Base-by-base conservation (phyloP, 2,329 filamentous ascomycete genomes). In the Phialocephala subalpina region DNA sequence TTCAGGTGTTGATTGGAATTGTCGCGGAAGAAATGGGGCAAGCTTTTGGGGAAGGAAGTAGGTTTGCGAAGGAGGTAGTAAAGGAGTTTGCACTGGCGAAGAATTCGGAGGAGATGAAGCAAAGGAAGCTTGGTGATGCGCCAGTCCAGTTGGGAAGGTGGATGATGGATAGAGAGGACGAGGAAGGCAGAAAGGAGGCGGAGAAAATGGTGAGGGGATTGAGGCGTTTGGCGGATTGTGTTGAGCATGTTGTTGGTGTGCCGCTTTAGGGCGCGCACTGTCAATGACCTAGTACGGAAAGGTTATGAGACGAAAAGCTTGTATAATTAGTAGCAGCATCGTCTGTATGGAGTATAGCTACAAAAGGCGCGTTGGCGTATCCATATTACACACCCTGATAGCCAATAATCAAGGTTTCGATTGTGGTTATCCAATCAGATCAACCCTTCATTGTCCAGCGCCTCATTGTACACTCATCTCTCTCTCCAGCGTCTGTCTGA, bases 1-100 rank as follows among this genome's bases (percentile, higher is more conserved):
- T 83, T 67, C 84, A 88, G 70, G 82, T 82, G 62, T 73, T 88
- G 16, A 77, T 87, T 62, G 77, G 81, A 42, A 79, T 89, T 70
- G 78, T 84, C 14, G 68, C 82, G 22, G 75, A 79, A 35, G 79
- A 82, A 55, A 80, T 78, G 1, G 80, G 80, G 0, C 69, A 75
- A 33, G 82, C 78, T 4, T 81, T 83, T 67, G 79, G 79, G 6
- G 75, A 79, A 7, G 80, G 81, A 7, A 87, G 84, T 81, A 79
- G 79, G 29, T 76, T 86, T 2, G 72, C 81, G 38, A 72, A 71
- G 2, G 75, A 80, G 58, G 84, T 85, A 1, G 78, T 73, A 57
- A 78, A 79, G 22, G 81, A 87, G 78, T 73, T 89, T 49, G 73
- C 74, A 2, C 84, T 87, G 20, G 80, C 88, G 20, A 79, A 80